These are phyloP conservation scores for Hypoxylon sp. DNA, from an alignment of 2,329 filamentous ascomycete species.

Conservation along the genomic window DNA sequence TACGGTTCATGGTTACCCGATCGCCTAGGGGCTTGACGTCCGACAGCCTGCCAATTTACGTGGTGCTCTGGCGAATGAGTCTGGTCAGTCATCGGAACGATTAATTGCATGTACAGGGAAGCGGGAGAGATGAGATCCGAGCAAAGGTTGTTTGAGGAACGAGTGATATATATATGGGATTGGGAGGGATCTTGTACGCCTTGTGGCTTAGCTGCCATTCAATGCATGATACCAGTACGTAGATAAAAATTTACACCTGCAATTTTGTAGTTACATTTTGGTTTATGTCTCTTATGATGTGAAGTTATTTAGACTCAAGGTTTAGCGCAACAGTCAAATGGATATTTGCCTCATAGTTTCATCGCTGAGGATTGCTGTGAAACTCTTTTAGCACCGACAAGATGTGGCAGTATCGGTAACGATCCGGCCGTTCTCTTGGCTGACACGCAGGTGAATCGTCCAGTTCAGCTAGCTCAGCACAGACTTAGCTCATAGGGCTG, in stretches of 20 bases:
- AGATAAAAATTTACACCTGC: constrained; percentile 36
- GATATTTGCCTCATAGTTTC: constrained; percentile 6
- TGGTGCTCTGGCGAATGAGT: constrained; percentile 38
- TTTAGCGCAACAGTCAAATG: not conserved
- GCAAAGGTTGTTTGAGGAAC: constrained; percentile 35
- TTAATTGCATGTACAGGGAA: constrained; percentile 41
- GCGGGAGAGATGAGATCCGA: constrained; percentile 33
- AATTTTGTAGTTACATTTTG: constrained; percentile 28
- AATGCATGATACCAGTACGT: constrained; percentile 43
- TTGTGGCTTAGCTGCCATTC: constrained; percentile 32
- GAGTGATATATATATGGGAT: constrained; percentile 43
- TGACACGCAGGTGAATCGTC: constrained; percentile 9
- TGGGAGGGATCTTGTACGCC: constrained; percentile 40
- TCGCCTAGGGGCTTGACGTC: constrained; percentile 41
- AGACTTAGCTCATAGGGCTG: constrained; percentile 19
- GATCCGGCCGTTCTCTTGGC: constrained; percentile 2
- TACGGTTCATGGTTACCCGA: constrained; percentile 46
- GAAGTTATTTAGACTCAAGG: constrained; percentile 9
- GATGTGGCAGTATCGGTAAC: constrained; percentile 1
- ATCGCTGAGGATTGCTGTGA: not conserved
- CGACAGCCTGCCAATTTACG: constrained; percentile 27
- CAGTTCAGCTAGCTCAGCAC: constrained; percentile 11
- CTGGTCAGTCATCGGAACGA: constrained; percentile 37
- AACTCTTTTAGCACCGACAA: constrained; percentile 3
- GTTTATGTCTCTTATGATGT: not conserved